phyloP scores from a whole-genome alignment of 169 alveolate species.

The Eimeria zaria region DNA sequence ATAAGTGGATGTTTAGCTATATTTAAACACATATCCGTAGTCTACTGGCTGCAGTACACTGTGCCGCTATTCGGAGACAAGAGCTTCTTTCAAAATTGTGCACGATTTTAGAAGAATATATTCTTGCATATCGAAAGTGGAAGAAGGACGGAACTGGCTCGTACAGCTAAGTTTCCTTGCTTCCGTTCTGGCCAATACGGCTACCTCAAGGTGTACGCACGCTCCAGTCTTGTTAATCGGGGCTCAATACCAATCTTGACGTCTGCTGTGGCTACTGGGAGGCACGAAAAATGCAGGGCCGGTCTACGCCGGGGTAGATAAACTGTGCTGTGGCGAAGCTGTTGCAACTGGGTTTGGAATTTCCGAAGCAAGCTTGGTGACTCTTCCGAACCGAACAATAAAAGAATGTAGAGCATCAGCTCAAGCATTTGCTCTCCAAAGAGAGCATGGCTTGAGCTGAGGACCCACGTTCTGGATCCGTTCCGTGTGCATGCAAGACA shows the following conservation, averaged over 20 bases:
- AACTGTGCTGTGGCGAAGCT: background rate
- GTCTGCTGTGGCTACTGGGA: background rate
- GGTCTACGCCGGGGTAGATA: background rate
- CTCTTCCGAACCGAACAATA: background rate
- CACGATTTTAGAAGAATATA: background rate
- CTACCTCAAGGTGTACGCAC: background rate
- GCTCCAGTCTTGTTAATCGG: background rate
- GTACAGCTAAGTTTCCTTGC: background rate
- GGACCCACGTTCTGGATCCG: background rate
- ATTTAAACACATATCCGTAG: background rate
- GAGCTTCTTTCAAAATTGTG: background rate
- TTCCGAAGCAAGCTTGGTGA: background rate
- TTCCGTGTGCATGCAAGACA: conserved; percentile 1
- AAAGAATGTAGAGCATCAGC: background rate
- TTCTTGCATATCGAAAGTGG: background rate
- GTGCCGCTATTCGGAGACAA: background rate
- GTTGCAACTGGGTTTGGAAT: background rate
- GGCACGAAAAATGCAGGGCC: background rate
- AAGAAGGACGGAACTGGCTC: background rate
- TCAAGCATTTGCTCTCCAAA: background rate
- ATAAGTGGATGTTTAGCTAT: background rate
- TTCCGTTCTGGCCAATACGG: background rate
- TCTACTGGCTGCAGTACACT: background rate
- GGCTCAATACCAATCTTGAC: background rate
- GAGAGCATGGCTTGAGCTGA: background rate